These are phyloP conservation scores for Yarrowia divulgata DNA, from an alignment of 805 yeast species.

Conservation along the genomic window DNA sequence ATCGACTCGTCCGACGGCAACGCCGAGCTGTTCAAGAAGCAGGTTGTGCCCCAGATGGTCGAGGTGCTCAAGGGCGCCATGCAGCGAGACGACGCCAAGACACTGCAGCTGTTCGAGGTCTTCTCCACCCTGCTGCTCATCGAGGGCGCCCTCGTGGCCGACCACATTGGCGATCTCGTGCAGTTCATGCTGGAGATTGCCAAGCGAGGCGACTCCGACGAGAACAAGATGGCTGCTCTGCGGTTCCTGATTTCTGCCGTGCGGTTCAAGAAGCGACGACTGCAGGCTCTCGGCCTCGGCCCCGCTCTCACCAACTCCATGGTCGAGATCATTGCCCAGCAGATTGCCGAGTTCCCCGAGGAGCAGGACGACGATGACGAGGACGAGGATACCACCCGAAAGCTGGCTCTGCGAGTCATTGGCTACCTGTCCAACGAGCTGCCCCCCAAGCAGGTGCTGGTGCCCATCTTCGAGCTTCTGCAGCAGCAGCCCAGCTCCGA, in stretches of 20 bases:
- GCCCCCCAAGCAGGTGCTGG: conserved; percentile 91
- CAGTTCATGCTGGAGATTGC: conserved; percentile 70
- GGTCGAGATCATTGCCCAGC: conserved; percentile 77
- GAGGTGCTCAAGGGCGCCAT: conserved; percentile 79
- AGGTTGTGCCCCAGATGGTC: conserved; percentile 78
- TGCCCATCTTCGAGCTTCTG: conserved; percentile 73
- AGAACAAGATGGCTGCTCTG: conserved; percentile 80
- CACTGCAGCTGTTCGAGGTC: conserved; percentile 80
- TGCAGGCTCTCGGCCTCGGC: conserved; percentile 82
- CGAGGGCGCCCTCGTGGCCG: conserved; percentile 81
- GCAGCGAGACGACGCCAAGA: conserved; percentile 72
- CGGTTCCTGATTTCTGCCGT: conserved; percentile 83
- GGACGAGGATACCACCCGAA: conserved; percentile 82
- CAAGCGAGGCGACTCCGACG: conserved; percentile 72
- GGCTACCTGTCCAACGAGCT: conserved; percentile 80
- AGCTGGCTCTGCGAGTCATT: conserved; percentile 80
- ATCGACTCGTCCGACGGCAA: conserved; percentile 62
- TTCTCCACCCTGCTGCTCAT: conserved; percentile 79
- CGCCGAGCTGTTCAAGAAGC: conserved; percentile 61
- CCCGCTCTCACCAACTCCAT: conserved; percentile 78
- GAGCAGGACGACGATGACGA: conserved; percentile 92
- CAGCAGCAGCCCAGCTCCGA: conserved; percentile 59
- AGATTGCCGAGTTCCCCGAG: conserved; percentile 73
- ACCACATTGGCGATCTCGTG: conserved; percentile 70
- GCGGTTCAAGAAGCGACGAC: conserved; percentile 79